A percentile compares a stretch with the other conserved stretches of the same genome.
Evolutionary conservation across 371 early-diverging fungal genomes (phyloP).

Genomic region (Synchytrium microbalum): DNA sequence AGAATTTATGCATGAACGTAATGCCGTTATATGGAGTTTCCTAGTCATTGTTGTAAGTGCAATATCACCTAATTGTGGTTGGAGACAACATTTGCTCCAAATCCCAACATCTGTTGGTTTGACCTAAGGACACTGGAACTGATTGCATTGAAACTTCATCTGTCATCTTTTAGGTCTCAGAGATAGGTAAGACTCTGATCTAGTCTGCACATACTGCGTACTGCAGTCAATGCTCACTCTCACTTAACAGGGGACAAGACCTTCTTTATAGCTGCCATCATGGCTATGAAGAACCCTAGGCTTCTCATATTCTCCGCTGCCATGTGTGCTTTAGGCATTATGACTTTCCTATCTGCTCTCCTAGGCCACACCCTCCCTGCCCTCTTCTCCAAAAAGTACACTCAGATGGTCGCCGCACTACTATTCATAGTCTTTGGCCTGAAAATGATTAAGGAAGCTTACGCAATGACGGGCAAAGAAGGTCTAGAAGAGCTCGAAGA

Average conservation of each 20-base stretch:
- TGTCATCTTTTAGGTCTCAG: background rate
- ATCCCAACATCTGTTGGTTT: too few relatives aligned
- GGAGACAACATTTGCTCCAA: too few relatives aligned
- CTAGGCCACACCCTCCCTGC: conserved; percentile 84
- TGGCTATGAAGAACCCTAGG: conserved; percentile 71
- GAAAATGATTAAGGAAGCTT: conserved; percentile 78
- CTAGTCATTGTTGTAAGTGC: background rate
- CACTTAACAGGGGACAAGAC: conserved; percentile 80
- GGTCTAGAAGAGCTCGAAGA: conserved; percentile 79
- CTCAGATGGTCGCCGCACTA: conserved; percentile 70
- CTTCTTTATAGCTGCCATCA: conserved; percentile 90
- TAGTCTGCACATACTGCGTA: background rate
- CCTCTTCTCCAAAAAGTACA: conserved; percentile 73
- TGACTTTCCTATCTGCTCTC: conserved; percentile 89
- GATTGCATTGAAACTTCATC: too few relatives aligned
- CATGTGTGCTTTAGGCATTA: conserved; percentile 74
- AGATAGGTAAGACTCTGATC: background rate
- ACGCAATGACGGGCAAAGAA: conserved; percentile 80
- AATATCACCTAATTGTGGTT: too few relatives aligned
- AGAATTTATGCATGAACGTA: background rate
- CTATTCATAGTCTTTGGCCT: conserved; percentile 88
- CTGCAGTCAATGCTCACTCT: background rate
- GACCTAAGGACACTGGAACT: too few relatives aligned
- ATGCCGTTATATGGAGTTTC: background rate
- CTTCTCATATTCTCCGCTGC: conserved; percentile 81